A percentile compares a stretch with the other conserved stretches of the same genome.
Evolutionary conservation across 1,139 yeast species (phyloP).

Genomic region (Citeromyces hawaiiensis): DNA sequence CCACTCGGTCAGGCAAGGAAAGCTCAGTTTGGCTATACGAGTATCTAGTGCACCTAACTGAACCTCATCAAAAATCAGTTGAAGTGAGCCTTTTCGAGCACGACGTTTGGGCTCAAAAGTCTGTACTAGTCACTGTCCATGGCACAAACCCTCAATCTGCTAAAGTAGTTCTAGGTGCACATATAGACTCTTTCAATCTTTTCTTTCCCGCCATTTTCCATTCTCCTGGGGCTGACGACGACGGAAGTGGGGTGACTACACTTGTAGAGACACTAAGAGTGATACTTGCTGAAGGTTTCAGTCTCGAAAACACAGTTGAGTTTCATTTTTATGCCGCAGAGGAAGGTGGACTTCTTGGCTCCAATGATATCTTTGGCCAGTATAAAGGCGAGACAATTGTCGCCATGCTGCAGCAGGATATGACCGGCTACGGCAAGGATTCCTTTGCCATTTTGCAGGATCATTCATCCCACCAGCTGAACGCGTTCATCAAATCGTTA

Average conservation of each 20-base stretch:
- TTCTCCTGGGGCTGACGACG: constrained; percentile 96
- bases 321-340: constrained; percentile 95
- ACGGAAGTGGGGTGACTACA: constrained; percentile 82
- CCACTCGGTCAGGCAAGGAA: constrained; percentile 53
- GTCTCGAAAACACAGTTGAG: constrained; percentile 56
- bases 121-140: constrained; percentile 31
- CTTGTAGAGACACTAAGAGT: constrained; percentile 63
- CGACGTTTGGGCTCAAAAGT: constrained; percentile 39
- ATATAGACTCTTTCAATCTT: constrained; percentile 75
- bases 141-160: constrained; percentile 15
- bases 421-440: constrained; percentile 79
- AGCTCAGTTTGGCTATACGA: constrained; percentile 63
- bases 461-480: constrained; percentile 47
- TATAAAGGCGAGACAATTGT: constrained; percentile 46
- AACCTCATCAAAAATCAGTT: constrained; percentile 8
- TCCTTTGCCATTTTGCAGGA: constrained; percentile 76
- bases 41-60: constrained; percentile 27
- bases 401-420: constrained; percentile 88
- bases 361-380: constrained; percentile 58
- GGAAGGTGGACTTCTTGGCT: constrained; percentile 86
- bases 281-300: constrained; percentile 20
- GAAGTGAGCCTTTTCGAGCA: constrained; percentile 24
- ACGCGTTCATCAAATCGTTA: constrained; percentile 47
- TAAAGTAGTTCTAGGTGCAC: constrained; percentile 74
- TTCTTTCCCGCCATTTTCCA: constrained; percentile 53